These are phyloP conservation scores for Ganoderma meredithae DNA, from an alignment of 1,284 basidiomycete species.

Conservation along the genomic window DNA sequence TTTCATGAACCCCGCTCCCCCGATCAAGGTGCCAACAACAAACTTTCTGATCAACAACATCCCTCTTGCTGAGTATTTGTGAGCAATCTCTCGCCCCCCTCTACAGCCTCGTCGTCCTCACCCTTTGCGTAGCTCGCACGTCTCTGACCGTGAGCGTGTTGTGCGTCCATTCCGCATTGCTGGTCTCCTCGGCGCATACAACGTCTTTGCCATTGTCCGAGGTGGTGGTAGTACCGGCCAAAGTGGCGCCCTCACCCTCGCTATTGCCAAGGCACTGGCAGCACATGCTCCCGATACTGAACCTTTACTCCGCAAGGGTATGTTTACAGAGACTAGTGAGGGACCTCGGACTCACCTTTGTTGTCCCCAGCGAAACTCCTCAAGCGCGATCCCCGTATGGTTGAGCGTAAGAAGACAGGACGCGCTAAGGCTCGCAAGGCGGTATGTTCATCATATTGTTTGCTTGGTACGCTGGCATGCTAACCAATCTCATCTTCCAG, in stretches of 20 bases:
- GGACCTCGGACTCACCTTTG: not conserved
- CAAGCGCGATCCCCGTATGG: conserved; percentile 94
- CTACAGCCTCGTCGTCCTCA: not conserved
- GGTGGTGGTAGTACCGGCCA: conserved; percentile 94
- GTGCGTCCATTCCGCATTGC: conserved; percentile 87
- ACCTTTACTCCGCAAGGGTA: conserved; percentile 77
- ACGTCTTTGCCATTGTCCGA: conserved; percentile 87
- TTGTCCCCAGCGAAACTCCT: conserved; percentile 77
- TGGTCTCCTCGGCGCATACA: conserved; percentile 90
- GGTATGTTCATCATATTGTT: conserved; percentile 57
- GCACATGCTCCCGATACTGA: conserved; percentile 74
- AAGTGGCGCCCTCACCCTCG: conserved; percentile 89
- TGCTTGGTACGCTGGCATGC: not conserved
- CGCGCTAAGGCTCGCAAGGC: conserved; percentile 90
- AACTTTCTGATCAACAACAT: conserved; percentile 85
- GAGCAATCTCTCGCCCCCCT: conserved; percentile 22
- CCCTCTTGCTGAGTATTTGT: conserved; percentile 83
- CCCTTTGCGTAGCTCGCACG: conserved; percentile 48
- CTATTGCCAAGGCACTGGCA: conserved; percentile 82
- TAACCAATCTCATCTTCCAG: conserved; percentile 48
- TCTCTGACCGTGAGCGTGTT: conserved; percentile 81
- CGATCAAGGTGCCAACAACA: conserved; percentile 39
- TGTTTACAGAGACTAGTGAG: conserved; percentile 6
- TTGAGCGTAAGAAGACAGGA: conserved; percentile 97
- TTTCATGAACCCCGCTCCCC: conserved; percentile 27